phyloP scores from a whole-genome alignment of 2,329 filamentous ascomycete genomes.

The Cyphellophora attinorum region DNA sequence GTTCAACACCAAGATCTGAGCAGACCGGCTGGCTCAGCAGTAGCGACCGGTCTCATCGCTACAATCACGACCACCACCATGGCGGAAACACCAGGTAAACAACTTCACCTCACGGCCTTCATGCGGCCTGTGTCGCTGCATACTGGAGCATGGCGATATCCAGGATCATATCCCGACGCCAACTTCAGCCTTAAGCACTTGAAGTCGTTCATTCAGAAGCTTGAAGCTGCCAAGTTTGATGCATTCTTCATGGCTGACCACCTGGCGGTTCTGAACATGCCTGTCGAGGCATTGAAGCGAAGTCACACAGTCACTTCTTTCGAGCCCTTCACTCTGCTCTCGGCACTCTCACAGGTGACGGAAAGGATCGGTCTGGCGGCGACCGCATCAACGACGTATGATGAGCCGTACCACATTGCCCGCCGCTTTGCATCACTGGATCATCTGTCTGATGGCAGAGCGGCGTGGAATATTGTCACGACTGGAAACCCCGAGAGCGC shows the following conservation, averaged over 20 bases:
- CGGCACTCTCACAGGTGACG: conserved; percentile 40
- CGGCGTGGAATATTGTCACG: conserved; percentile 48
- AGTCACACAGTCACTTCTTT: conserved; percentile 51
- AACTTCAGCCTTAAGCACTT: conserved; percentile 50
- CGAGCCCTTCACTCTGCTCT: conserved; percentile 45
- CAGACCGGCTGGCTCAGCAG: no score
- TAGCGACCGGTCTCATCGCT: no score
- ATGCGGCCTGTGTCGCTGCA: conserved; percentile 50
- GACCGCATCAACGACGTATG: conserved; percentile 46
- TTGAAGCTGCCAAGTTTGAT: conserved; percentile 46
- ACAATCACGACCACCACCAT: no score
- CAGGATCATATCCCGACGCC: conserved; percentile 44
- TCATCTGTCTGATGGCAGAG: conserved; percentile 41
- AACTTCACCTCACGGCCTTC: conserved; percentile 48
- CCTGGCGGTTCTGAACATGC: conserved; percentile 47
- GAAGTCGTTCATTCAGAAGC: conserved; percentile 43
- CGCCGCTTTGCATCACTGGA: conserved; percentile 46
- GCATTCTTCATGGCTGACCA: conserved; percentile 50
- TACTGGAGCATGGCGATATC: conserved; percentile 49
- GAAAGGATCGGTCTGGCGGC: conserved; percentile 43
- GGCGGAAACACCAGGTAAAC: conserved; percentile 9
- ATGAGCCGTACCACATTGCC: conserved; percentile 45
- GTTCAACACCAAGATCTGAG: no score
- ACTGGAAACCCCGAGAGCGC: conserved; percentile 43
- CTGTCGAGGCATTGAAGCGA: conserved; percentile 45